Conservation (phyloP, 148 eudicot species). For the Mesembryanthemum crystallinum region DNA sequence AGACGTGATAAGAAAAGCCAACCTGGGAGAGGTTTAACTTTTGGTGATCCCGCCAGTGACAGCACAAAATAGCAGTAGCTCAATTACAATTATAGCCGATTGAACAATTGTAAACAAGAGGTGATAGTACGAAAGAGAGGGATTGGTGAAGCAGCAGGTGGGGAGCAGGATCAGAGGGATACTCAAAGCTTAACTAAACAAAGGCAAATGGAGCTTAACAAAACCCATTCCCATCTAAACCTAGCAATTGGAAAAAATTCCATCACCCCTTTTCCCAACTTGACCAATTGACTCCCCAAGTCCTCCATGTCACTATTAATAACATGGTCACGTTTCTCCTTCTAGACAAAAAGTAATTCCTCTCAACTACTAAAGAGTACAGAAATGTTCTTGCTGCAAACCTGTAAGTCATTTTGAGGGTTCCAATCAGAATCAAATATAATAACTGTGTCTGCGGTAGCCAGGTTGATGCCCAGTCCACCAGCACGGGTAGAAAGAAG, state of each 20-base stretch:
- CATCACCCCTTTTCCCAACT: neutral
- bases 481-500: slow-evolving; percentile 99
- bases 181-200: too few species aligned
- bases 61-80: too few species aligned
- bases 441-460: slow-evolving; percentile 97
- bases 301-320: neutral
- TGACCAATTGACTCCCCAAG: neutral
- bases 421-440: slow-evolving; percentile 99
- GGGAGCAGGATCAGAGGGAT: too few species aligned
- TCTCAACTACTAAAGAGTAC: neutral
- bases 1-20: too few species aligned
- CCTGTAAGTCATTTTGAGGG: slow-evolving; percentile 99
- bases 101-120: too few species aligned
- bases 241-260: neutral
- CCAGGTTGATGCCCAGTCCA: slow-evolving; percentile 96
- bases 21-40: too few species aligned
- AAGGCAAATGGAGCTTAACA: neutral
- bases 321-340: neutral
- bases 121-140: too few species aligned
- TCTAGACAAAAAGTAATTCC: neutral
- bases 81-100: too few species aligned
- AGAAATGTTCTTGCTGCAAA: slow-evolving; percentile 23
- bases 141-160: too few species aligned
- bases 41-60: too few species aligned
- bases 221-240: neutral